phyloP scores from a whole-genome alignment of 768 basidiomycete species.

The Clitopilus hobsonii region DNA sequence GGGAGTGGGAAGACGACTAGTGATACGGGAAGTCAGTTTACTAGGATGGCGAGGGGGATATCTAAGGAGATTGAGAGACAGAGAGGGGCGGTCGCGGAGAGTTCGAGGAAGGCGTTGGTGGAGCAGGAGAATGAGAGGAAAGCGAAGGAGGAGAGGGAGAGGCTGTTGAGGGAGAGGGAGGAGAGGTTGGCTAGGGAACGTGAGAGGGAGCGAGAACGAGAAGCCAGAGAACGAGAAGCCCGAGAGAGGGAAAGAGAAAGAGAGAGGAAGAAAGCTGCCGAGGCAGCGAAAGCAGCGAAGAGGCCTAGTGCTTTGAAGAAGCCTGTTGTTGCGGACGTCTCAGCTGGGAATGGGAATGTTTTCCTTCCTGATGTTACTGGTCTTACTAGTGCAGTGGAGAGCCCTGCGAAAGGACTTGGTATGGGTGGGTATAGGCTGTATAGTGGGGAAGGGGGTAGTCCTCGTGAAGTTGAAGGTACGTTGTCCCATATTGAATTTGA shows the following conservation, averaged over 20 bases:
- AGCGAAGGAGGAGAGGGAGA: slow-evolving; percentile 5
- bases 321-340: neutral
- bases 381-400: slow-evolving; percentile 70
- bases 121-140: slow-evolving; percentile 15
- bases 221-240: too few species aligned
- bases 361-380: slow-evolving; percentile 83
- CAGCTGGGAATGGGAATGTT: slow-evolving; percentile 33
- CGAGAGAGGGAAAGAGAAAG: neutral
- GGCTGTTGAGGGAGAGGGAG: neutral
- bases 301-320: neutral
- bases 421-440: slow-evolving; percentile 44
- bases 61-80: slow-evolving; percentile 45
- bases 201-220: neutral
- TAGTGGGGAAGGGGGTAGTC: slow-evolving; percentile 33
- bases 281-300: neutral
- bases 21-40: slow-evolving; percentile 32
- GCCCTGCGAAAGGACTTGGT: slow-evolving; percentile 53
- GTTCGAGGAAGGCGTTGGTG: slow-evolving; percentile 15
- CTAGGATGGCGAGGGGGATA: slow-evolving; percentile 52
- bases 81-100: slow-evolving; percentile 10
- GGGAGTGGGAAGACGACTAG: neutral
- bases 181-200: slow-evolving; percentile 6
- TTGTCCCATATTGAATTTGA: neutral
- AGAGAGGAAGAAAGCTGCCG: neutral
- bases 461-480: slow-evolving; percentile 63